Evolutionary conservation across 2,329 filamentous ascomycete genomes (phyloP), one percentile per base, ranked within the genome.

Genomic region (Teratosphaeria gauchensis): DNA sequence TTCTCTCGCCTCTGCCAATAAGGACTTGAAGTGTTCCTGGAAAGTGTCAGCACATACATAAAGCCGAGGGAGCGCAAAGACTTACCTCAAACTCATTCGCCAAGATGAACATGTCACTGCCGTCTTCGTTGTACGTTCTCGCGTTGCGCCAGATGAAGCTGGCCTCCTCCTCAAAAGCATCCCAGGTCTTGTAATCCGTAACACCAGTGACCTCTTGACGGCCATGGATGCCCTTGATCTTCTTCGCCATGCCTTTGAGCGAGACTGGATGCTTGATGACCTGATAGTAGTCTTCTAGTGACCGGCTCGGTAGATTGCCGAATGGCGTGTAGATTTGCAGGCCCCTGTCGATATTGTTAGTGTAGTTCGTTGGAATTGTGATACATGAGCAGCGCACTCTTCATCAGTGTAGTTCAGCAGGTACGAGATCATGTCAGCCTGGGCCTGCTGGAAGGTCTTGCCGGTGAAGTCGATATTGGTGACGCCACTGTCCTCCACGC

Each of bases 61-160:
- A 28, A 7, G 14, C 31, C 4, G 9, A 31, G 12, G n/a, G 32
- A 56, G 54, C 38, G 16, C 42, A 14, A 33, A 16, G 46, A 65
- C 73, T 56, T 76, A 90, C 89, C 83, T 95, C 86, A 6, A 96
- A 82, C 60, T 94, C 85, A 54, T 85, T 83, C 0, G 90, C 90
- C 61, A 94, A 78, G 24, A 83, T 79, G 63, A 86, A 90, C 56
- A 96, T 92, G 16, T 90, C 87, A 68, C 92, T 96, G 3, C 87
- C 89, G 69, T 96, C 91, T 72, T 96, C 90, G 65, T 96, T 96
- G 77, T 92, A 96, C 60, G 87, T 87, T 68, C 85, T 88, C 0
- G 91, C 90, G 72, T 96, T 96, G 54, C 81, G 82, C 92, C 92
- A 96, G 51, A 96, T 85, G 56, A 89, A 80, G 66, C 85, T 88